Evolutionary conservation across 768 basidiomycete species (phyloP).

Genomic region (Imleria badia): DNA sequence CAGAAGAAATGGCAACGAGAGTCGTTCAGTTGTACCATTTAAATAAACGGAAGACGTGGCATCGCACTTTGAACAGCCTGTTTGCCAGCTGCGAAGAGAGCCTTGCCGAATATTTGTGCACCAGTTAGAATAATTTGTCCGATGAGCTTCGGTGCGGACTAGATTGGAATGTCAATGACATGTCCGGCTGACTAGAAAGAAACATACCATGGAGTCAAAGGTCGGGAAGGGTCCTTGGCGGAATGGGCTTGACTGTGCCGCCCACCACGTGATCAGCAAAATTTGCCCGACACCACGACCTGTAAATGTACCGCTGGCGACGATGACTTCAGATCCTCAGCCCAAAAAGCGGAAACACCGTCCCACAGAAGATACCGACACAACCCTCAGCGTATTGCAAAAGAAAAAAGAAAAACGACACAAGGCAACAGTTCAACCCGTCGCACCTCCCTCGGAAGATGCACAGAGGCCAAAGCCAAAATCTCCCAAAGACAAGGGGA

Average conservation of each 20-base stretch:
- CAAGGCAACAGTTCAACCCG: constrained; percentile 2
- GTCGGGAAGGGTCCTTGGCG: neutral
- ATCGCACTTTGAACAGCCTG: constrained; percentile 91
- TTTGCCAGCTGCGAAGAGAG: constrained; percentile 82
- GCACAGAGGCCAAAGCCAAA: constrained; percentile 24
- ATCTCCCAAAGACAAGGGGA: constrained; percentile 36
- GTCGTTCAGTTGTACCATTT: neutral
- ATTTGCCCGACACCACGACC: neutral
- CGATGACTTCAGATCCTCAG: constrained; percentile 19
- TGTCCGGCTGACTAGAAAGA: neutral
- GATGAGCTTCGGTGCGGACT: constrained; percentile 81
- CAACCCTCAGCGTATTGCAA: constrained; percentile 31
- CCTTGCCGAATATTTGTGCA: constrained; percentile 84
- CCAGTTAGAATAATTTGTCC: constrained; percentile 80
- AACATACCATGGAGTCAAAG: constrained; percentile 22
- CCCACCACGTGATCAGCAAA: constrained; percentile 23
- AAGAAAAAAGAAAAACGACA: constrained; percentile 37
- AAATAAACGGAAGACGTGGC: neutral
- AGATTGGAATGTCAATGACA: neutral
- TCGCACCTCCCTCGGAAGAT: constrained; percentile 5
- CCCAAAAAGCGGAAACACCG: constrained; percentile 54
- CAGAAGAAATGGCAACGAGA: neutral
- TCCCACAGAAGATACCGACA: constrained; percentile 16
- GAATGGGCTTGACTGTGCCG: neutral
- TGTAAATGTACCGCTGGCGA: neutral